Base-by-base conservation (phyloP, 495 filamentous ascomycete genomes). In the Apodospora peruviana region DNA sequence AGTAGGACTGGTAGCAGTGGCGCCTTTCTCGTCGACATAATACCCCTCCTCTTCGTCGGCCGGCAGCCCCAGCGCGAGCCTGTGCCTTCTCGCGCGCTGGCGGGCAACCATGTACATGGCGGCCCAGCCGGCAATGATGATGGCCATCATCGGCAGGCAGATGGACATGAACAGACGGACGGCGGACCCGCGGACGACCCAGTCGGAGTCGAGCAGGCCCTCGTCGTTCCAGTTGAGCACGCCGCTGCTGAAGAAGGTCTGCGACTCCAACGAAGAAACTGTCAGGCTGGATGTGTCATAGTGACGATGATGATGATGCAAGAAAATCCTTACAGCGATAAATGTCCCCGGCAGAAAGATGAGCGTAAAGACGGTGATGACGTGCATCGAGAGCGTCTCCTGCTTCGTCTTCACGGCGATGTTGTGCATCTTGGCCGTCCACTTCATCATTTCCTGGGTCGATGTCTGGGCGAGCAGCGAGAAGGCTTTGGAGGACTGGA, bases 401-500 rank as follows among this genome's bases (percentile, higher is more conserved):
- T 56, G 55, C 47, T 68, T 66, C 7, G 68, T 69, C 47, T 68
- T 60, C 16, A 52, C 25, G 19, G 67, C 67, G 36, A 72, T 62
- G 4, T 54, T 47, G 45, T 61, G 56, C 67, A 71, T 71, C 18
- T 63, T 53, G n/a, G 47, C 21, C 36, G 64, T 65, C 59, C 61
- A 60, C 4, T 35, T 45, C 25, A 48, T 50, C 63, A 67, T 67
- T 19, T 52, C 59, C 18, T 53, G 41, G 5, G 50, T 62, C 24
- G 48, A 52, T 7, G 50, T 48, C 56, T 82, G 70, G n/a, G 73
- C 67, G 49, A 84, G 73, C 69, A 88, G 90, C 74, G 90, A 90
- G 59, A 69, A 50, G 17, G 53, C 45, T 27, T 58, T 75, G 7
- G 88, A 87, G 7, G 87, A 79, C 51, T 90, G 87, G 40, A 87